These are phyloP conservation scores for Parascedosporium putredinis DNA, from an alignment of 2,329 filamentous ascomycete species.

Conservation along the genomic window DNA sequence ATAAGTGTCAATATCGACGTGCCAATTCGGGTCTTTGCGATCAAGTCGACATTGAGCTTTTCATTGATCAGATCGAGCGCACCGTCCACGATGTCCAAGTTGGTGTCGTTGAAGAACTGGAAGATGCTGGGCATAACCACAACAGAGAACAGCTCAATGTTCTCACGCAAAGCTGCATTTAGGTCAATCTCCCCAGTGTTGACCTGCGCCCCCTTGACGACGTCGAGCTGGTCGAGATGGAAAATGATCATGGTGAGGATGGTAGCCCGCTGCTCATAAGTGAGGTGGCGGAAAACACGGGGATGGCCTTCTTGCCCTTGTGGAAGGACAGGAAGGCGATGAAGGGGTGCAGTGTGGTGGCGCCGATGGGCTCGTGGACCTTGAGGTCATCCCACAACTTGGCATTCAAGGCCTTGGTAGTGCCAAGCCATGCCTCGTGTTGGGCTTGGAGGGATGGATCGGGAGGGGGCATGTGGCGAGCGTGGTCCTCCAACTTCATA, in stretches of 20 bases:
- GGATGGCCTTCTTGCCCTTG: slow-evolving; percentile 97
- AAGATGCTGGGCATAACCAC: slow-evolving; percentile 86
- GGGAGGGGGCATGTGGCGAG: slow-evolving; percentile 61
- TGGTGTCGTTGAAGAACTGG: slow-evolving; percentile 81
- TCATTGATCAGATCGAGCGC: slow-evolving; percentile 78
- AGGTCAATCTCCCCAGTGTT: slow-evolving; percentile 59
- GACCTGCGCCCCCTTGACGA: slow-evolving; percentile 72
- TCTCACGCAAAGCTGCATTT: slow-evolving; percentile 73
- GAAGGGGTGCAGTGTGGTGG: slow-evolving; percentile 75
- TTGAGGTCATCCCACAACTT: slow-evolving; percentile 80
- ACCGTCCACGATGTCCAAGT: slow-evolving; percentile 81
- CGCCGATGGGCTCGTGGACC: slow-evolving; percentile 82
- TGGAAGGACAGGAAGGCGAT: slow-evolving; percentile 89
- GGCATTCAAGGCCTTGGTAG: slow-evolving; percentile 59
- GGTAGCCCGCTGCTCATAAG: slow-evolving; percentile 85
- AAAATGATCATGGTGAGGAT: slow-evolving; percentile 93
- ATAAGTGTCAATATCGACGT: slow-evolving; percentile 88
- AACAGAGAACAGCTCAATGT: slow-evolving; percentile 81
- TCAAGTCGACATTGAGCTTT: slow-evolving; percentile 71
- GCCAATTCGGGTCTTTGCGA: slow-evolving; percentile 79
- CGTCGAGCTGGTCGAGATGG: slow-evolving; percentile 84
- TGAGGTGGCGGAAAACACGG: slow-evolving; percentile 87
- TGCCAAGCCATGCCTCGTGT: slow-evolving; percentile 71
- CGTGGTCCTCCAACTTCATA: slow-evolving; percentile 91
- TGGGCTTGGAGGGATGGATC: slow-evolving; percentile 60